These are phyloP conservation scores for Penicillium maclennaniae DNA, from an alignment of 495 filamentous ascomycete genomes.

Conservation along the genomic window DNA sequence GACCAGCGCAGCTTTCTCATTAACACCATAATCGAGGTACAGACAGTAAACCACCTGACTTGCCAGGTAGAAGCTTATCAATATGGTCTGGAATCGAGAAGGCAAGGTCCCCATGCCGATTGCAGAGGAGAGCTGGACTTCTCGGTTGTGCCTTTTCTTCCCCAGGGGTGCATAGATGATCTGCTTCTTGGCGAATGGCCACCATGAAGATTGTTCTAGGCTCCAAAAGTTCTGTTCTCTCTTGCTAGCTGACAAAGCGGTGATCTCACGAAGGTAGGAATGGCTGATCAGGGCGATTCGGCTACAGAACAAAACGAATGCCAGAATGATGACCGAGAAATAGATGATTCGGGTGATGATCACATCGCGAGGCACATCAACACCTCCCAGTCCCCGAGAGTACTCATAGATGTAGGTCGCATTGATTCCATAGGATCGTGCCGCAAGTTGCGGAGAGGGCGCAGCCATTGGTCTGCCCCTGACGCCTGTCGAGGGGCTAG, in stretches of 20 bases:
- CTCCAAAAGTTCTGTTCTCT: constrained; percentile 57
- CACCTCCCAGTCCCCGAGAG: constrained; percentile 40
- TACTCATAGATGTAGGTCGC: constrained; percentile 44
- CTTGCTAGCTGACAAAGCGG: constrained; percentile 51
- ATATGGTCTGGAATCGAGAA: constrained; percentile 73
- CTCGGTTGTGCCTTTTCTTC: constrained; percentile 79
- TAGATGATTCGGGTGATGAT: constrained; percentile 43
- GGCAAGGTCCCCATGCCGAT: constrained; percentile 87
- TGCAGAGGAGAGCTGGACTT: constrained; percentile 81
- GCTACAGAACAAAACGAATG: constrained; percentile 51
- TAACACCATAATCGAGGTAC: constrained; percentile 61
- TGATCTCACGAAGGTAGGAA: constrained; percentile 66
- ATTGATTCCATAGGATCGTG: constrained; percentile 35
- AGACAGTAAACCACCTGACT: constrained; percentile 79
- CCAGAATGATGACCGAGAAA: constrained; percentile 45
- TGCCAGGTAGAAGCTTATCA: constrained; percentile 67
- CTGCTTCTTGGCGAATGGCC: constrained; percentile 73
- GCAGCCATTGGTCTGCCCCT: constrained; percentile 35
- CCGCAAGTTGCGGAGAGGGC: constrained; percentile 24
- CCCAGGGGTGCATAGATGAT: constrained; percentile 79
- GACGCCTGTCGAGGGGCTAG: constrained; percentile 7
- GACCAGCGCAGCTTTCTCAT: constrained; percentile 47
- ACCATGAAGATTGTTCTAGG: constrained; percentile 61
- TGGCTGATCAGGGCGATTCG: constrained; percentile 61
- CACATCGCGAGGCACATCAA: constrained; percentile 43